Evolutionary conservation across 441 rosid genomes (phyloP).

Genomic region (Euphorbia corollata): DNA sequence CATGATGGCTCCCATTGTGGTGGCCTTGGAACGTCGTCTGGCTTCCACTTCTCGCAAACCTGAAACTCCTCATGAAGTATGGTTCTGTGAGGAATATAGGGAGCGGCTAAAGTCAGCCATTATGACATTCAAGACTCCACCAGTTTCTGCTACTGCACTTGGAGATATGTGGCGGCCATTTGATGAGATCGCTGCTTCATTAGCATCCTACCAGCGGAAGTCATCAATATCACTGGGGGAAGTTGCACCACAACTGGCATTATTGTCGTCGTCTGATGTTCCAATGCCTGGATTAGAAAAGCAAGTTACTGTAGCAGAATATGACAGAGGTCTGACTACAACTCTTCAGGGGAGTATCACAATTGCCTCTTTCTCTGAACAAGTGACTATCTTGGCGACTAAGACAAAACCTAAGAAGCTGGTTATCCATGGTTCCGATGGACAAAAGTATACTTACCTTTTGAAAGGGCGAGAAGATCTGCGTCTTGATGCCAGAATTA

Average conservation of each 20-base stretch:
- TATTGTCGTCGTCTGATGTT: constrained; percentile 83
- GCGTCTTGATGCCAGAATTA: constrained; percentile 99
- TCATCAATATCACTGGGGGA: constrained; percentile 74
- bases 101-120: constrained; percentile 74
- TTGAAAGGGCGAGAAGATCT: constrained; percentile 97
- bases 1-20: constrained; percentile 96
- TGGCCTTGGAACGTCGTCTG: constrained; percentile 92
- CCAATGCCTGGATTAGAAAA: constrained; percentile 99
- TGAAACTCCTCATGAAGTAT: constrained; percentile 90
- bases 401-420: constrained; percentile 97
- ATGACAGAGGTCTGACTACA: constrained; percentile 40
- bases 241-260: constrained; percentile 90
- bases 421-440: constrained; percentile 87
- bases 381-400: constrained; percentile 74
- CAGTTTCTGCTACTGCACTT: constrained; percentile 61
- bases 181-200: constrained; percentile 78
- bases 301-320: constrained; percentile 50
- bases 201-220: constrained; percentile 85
- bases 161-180: constrained; percentile 94
- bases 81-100: constrained; percentile 75
- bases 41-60: constrained; percentile 92
- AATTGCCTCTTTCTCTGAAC: constrained; percentile 71
- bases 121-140: constrained; percentile 75
- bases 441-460: constrained; percentile 75
- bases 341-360: constrained; percentile 70